Base-by-base conservation (phyloP, 176 grass and related monocot genomes). In the Eragrostis nindensis region DNA sequence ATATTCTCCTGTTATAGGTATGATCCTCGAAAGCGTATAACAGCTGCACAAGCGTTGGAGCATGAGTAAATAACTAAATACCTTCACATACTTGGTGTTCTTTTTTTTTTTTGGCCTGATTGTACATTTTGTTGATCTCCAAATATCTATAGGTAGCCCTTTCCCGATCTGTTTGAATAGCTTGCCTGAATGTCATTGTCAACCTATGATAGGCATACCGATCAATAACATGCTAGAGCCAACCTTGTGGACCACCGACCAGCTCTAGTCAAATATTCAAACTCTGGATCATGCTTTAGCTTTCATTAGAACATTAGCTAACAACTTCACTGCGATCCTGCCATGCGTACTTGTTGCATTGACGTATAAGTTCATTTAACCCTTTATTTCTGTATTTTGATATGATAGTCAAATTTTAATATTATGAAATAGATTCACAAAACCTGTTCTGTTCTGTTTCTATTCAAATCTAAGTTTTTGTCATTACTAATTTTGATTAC, bases 1-100 rank as follows among this genome's bases (percentile, higher is more conserved):
- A 21, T 10, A 70, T 82, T 75, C 26, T 78, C 49, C 21, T 91
- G 71, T 83, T 89, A 62, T 79, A 99, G 96, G 82, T 99, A 99
- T 86, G 96, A 99, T 80, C 96, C 96, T 69, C 91, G 86, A 68
- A 99, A 93, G 86, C 86, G 92, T 60, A 95, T 99, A 84, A 99
- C 92, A 62, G 92, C 96, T 79, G 90, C 92, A 29, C 90, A 95
- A 91, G 96, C 96, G 84, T 66, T 99, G 77, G 96, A 95, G 38
- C 96, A 99, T 24, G 96, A 99, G 96, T 98, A 94, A 97, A 25
- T 86, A 87, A 88, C 87, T 94, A 87, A 84, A 42, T 81, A 74
- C 41, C 70, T 78, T 42, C 78, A 11, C 49, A 59, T 83, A 40
- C 81, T 71, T 27, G 5, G 82, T 83, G 19, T 21, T 70, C 60